Evolutionary conservation across 1,139 yeast genomes (phyloP), one percentile per base, ranked within the genome.

Genomic region (Groenewaldozyma sp.): DNA sequence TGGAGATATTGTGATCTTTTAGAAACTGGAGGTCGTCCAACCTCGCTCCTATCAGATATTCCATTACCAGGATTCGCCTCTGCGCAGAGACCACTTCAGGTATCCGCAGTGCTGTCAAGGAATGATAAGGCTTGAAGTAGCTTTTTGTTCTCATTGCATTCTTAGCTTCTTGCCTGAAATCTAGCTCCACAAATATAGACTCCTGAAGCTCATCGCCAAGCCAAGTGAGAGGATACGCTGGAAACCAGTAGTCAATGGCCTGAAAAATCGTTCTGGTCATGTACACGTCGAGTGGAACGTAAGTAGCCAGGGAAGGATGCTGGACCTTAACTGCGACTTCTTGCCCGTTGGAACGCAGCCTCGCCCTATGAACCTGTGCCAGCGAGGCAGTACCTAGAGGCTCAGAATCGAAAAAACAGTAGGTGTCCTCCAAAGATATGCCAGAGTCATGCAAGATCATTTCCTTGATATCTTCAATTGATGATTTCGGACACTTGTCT

Each of bases 301-400:
- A 91, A 52, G 82, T 87, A 39, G 77, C 73, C 38, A 91, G 67
- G 4, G 87, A 73, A 0, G 98, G 98, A 60, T 91, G 99, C 58
- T 91, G 98, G 31, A 91, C 73, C 56, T 93, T 91, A 19, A 91
- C 95, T 0, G 98, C 98, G 1, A 88, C 97, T 52, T 71, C 74
- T 50, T 79, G 73, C 1, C 86, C 87, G 3, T 68, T 71, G 2
- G 60, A 64, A 43, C 66, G 71, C 42, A 88, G 60, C 1, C 62
- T 71, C 0, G 94, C 99, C 33, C 70, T 65, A 60, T 91, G 98
- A 7, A 91, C 99, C 56, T 91, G 99, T 0, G 98, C 98, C 49
- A 91, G 68, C 1, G 95, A 84, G 0, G 98, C 98, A 11, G 87
- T 94, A 1, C 98, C 99, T 33, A 91, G 76, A 0, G 99, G 98